Base-by-base conservation (phyloP, 345 rosid species). In the Eucalyptus pauciflora region DNA sequence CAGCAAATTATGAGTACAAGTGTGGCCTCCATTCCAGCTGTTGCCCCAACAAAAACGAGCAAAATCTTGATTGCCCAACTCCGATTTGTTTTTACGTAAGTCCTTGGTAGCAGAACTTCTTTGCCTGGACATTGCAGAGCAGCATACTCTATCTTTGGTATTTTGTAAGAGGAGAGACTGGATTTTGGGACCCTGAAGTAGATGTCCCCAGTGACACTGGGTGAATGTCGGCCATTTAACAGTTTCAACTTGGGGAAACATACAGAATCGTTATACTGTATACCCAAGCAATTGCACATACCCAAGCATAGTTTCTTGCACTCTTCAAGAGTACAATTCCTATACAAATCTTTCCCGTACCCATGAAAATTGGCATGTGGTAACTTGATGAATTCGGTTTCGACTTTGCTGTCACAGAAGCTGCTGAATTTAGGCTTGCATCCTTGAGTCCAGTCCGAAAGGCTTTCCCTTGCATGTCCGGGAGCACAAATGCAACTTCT, bases 211-310 rank as follows among this genome's bases (percentile, higher is more conserved):
- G 2, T 1, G 24, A 56, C 12, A 56, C 29, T 2, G 29, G 62
- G 62, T 22, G 62, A 22, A 56, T 56, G 3, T 9, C 11, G 62
- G 29, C 62, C 62, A 56, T 56, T 56, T 56, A 56, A 22, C 62
- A 56, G 6, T 1, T 1, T 1, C 29, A 22, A 56, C 62, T 56
- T 56, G 27, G 29, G 12, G 12, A 3, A 56, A 56, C 62, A 56
- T 1, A 8, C 2, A 9, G 5, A 8, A 29, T 22, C 1, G 2
- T 56, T 56, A 56, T 56, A 56, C 0, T 9, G 62, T 4, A 56
- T 4, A 56, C 62, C 62, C 29, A 22, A 56, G 29, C 62, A 56
- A 56, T 22, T 24, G 29, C 62, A 56, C 62, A 56, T 0, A 4
- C 2, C 62, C 62, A 9, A 56, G 13, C 62, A 56, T 56, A 22